phyloP scores from a whole-genome alignment of 176 grass and related monocot genomes.

The Pontederia paniculata region DNA sequence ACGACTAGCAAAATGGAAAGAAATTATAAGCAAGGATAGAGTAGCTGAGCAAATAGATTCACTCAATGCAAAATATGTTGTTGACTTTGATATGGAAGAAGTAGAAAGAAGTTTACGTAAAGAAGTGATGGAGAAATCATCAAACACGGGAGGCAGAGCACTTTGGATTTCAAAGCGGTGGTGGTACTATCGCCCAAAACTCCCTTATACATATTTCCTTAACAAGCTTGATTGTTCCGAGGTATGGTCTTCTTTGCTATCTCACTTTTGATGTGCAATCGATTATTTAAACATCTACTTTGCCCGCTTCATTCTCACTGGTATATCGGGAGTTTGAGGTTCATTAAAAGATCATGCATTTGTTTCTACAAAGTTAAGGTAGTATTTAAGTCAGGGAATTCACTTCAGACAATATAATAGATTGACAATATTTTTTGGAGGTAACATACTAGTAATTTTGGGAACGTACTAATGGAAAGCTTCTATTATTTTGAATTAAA shows the following conservation, averaged over 20 bases:
- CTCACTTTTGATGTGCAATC: too few species aligned
- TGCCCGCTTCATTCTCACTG: too few species aligned
- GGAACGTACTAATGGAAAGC: too few species aligned
- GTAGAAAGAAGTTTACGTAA: conserved; percentile 30
- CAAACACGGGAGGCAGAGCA: conserved; percentile 16
- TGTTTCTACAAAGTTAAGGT: too few species aligned
- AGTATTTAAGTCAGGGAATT: too few species aligned
- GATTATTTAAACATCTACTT: too few species aligned
- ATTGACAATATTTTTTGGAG: too few species aligned
- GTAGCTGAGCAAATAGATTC: conserved; percentile 24
- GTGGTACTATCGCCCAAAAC: conserved; percentile 30
- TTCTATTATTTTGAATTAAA: too few species aligned
- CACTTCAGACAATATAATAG: too few species aligned
- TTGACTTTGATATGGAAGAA: conserved; percentile 43
- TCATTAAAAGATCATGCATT: too few species aligned
- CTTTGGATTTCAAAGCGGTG: conserved; percentile 31
- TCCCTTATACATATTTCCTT: conserved; percentile 24
- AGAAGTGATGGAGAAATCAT: conserved; percentile 20
- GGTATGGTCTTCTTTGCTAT: conserved; percentile 8
- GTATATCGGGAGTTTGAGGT: too few species aligned
- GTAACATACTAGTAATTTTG: too few species aligned
- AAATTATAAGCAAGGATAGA: conserved; percentile 27
- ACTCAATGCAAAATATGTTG: conserved; percentile 31
- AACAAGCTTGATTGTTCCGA: conserved; percentile 25
- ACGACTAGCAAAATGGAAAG: conserved; percentile 24